Percentiles rank a stretch among this genome's conserved stretches.
phyloP scores from a whole-genome alignment of 2,329 filamentous ascomycete genomes.

The Lomentospora prolificans region DNA sequence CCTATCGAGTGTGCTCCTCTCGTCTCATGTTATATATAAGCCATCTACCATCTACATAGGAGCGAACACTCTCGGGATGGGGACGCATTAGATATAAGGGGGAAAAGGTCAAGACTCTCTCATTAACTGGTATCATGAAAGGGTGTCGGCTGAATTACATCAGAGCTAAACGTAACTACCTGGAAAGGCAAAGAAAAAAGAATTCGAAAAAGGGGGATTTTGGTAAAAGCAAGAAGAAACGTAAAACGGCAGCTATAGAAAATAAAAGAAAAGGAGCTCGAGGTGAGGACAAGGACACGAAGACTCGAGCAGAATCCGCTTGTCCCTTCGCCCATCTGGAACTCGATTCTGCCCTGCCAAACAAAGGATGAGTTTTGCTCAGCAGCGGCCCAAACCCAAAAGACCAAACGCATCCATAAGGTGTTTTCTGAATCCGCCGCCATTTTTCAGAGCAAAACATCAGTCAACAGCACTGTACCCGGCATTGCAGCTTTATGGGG shows the following conservation, averaged over 20 bases:
- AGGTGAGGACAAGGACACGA: neutral
- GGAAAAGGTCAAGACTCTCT: constrained; percentile 6
- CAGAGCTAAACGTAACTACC: constrained; percentile 9
- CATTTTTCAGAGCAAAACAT: neutral
- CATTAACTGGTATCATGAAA: constrained; percentile 10
- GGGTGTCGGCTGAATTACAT: constrained; percentile 8
- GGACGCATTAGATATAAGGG: neutral
- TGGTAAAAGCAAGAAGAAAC: neutral
- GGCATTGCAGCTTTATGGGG: too few species aligned
- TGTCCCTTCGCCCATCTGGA: neutral
- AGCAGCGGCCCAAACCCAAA: neutral
- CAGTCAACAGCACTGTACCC: neutral
- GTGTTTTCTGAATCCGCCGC: constrained; percentile 2
- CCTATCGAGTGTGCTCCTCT: neutral
- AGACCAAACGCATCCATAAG: neutral
- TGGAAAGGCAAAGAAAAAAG: constrained; percentile 3
- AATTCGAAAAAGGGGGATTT: neutral
- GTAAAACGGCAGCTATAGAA: neutral
- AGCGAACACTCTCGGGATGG: too few species aligned
- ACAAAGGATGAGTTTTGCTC: neutral
- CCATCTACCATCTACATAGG: neutral
- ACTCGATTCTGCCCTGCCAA: neutral
- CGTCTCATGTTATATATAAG: neutral
- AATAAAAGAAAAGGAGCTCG: neutral
- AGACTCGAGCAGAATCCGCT: too few species aligned